phyloP scores from a whole-genome alignment of 352 stramenopile genomes.

The Pythium chondricola region DNA sequence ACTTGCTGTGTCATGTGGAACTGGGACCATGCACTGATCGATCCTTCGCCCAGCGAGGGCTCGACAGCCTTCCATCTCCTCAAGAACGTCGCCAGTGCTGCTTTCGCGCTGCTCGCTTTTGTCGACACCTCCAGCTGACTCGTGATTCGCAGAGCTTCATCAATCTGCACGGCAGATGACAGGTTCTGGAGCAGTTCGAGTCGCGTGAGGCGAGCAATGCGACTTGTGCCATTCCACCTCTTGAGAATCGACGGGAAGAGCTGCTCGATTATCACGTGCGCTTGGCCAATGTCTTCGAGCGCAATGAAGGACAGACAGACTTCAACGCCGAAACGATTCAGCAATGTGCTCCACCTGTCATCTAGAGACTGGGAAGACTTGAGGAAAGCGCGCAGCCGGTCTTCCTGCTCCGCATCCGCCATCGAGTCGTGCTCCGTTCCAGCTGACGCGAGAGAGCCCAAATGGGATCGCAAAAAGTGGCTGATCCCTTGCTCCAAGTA shows the following conservation, averaged over 20 bases:
- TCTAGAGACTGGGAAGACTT: constrained; percentile 23
- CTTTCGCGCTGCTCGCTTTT: not conserved
- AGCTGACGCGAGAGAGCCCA: constrained; percentile 33
- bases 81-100: constrained; percentile 19
- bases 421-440: not conserved
- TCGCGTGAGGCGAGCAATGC: constrained; percentile 33
- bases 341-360: constrained; percentile 30
- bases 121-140: not conserved
- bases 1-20: constrained; percentile 53
- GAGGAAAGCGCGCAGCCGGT: constrained; percentile 18
- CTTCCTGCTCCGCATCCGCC: constrained; percentile 3
- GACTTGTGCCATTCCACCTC: constrained; percentile 53
- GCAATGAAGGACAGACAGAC: constrained; percentile 37
- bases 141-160: constrained; percentile 29
- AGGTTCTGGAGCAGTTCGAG: constrained; percentile 59
- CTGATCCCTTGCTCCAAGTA: constrained; percentile 65
- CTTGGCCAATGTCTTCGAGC: constrained; percentile 33
- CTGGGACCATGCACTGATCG: constrained; percentile 54
- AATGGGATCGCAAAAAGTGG: constrained; percentile 36
- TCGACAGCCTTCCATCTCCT: constrained; percentile 29
- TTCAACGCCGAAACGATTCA: constrained; percentile 46
- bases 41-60: constrained; percentile 44
- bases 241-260: constrained; percentile 48
- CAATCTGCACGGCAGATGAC: constrained; percentile 56
- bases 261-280: constrained; percentile 47